Percentiles rank a stretch among this genome's conserved stretches.
These are phyloP conservation scores for Echium plantagineum DNA, from an alignment of 257 asterid species.

Conservation along the genomic window DNA sequence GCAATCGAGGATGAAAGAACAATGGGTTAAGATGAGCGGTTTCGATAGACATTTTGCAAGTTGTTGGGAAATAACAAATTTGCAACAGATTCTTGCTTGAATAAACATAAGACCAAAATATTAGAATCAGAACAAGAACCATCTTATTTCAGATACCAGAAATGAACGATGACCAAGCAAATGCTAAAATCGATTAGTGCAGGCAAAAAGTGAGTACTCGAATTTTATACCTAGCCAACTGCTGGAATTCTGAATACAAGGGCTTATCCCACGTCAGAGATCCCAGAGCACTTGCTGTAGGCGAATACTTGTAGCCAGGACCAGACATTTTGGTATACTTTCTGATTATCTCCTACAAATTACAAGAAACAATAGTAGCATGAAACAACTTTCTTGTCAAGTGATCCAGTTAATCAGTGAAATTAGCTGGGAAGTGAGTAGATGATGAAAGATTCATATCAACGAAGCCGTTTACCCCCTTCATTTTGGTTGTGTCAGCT, in stretches of 20 bases:
- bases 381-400: not conserved
- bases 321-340: slow-evolving; percentile 57
- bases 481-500: not conserved
- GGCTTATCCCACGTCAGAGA: slow-evolving; percentile 89
- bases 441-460: not conserved
- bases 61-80: not conserved
- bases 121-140: not conserved
- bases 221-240: slow-evolving; percentile 48
- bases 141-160: not conserved
- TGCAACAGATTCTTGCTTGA: not conserved
- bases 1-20: slow-evolving; percentile 5
- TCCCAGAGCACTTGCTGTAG: slow-evolving; percentile 83
- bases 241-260: slow-evolving; percentile 56
- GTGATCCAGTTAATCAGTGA: not conserved
- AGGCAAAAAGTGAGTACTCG: not conserved
- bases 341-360: slow-evolving; percentile 54
- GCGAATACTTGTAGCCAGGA: slow-evolving; percentile 51
- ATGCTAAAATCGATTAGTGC: not conserved
- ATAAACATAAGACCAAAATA: not conserved
- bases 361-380: slow-evolving; percentile 7
- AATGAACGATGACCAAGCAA: not conserved
- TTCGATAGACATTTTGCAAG: not conserved
- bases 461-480: not conserved
- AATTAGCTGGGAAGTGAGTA: not conserved
- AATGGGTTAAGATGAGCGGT: not conserved